Evolutionary conservation across 108 stramenopile species (phyloP), one percentile per base, ranked within the genome.

Genomic region (Nitzschia palea): DNA sequence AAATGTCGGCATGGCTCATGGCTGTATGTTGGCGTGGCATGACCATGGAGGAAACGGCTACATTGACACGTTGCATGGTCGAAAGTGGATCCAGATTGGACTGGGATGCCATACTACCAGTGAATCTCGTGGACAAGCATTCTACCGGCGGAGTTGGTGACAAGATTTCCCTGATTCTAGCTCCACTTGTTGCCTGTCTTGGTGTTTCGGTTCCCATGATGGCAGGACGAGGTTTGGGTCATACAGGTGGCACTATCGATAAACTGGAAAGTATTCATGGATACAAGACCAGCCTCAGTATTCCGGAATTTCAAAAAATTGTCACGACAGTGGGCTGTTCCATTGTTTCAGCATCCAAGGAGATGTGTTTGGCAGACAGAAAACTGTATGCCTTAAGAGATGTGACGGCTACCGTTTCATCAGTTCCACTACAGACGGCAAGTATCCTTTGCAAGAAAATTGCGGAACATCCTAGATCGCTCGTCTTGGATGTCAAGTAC

Each of bases 1-100:
- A 94, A 81, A 89, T 94, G 90, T 60, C 86, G 15, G 89, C 93
- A 9, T 90, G 90, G 86, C 79, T 94, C 42, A 94, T 94, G 93
- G 88, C 93, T 2, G 79, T 94, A 6, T 90, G 89, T 63, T 82
- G 83, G 60, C 68, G 78, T 30, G 85, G 87, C 0, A 80, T 93
- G 88, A 81, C 76, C 5, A 65, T 44, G 12, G 61, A 73, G 26
- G 93, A 94, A 71, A 91, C 93, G 2, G 86, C 87, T 9, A 74
- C 77, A 29, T 57, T 94, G 31, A 89, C 88, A 0, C 67, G 68
- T 14, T 70, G 72, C 72, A 89, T 89, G 82, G 86, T 89, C 31
- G 70, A 84, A 40, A 79, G 83, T 35, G 93, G 93, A 17, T 71
- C 61, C 23, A 76, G 60, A 17, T 55, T 89, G 47, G 73, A 85